Conservation (phyloP, 208 protist species). For the Angomonas ambiguus region DNA sequence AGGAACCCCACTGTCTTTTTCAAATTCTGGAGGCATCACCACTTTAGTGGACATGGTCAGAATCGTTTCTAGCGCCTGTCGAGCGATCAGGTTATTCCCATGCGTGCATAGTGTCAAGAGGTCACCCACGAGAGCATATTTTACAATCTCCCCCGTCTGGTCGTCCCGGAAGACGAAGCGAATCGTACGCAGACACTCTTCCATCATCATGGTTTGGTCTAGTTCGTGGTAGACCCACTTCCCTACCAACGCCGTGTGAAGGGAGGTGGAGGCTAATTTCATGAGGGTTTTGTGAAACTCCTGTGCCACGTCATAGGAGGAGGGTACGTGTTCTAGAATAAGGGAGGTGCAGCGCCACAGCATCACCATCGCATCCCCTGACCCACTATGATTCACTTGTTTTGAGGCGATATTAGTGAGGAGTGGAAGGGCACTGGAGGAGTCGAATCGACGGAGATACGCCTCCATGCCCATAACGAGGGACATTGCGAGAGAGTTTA, state of each 20-base stretch:
- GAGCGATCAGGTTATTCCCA: constrained; percentile 50
- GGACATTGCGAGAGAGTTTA: constrained; percentile 54
- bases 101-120: constrained; percentile 60
- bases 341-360: constrained; percentile 68
- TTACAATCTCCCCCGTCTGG: constrained; percentile 43
- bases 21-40: constrained; percentile 60
- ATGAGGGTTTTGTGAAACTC: constrained; percentile 47
- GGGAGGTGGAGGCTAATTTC: constrained; percentile 32
- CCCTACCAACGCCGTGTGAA: constrained; percentile 46
- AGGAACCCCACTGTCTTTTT: constrained; percentile 31
- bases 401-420: not conserved
- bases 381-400: not conserved
- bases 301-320: constrained; percentile 47
- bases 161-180: constrained; percentile 79
- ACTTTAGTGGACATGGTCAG: constrained; percentile 70
- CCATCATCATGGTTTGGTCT: constrained; percentile 48
- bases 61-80: constrained; percentile 71
- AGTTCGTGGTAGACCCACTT: constrained; percentile 51
- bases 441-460: constrained; percentile 78
- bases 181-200: constrained; percentile 79
- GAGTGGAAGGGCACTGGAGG: not conserved
- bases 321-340: constrained; percentile 81
- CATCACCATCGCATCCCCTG: constrained; percentile 65
- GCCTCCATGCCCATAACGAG: constrained; percentile 82
- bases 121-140: constrained; percentile 55